phyloP scores from a whole-genome alignment of 139 green algal genomes.

The Tetraselmis chui region DNA sequence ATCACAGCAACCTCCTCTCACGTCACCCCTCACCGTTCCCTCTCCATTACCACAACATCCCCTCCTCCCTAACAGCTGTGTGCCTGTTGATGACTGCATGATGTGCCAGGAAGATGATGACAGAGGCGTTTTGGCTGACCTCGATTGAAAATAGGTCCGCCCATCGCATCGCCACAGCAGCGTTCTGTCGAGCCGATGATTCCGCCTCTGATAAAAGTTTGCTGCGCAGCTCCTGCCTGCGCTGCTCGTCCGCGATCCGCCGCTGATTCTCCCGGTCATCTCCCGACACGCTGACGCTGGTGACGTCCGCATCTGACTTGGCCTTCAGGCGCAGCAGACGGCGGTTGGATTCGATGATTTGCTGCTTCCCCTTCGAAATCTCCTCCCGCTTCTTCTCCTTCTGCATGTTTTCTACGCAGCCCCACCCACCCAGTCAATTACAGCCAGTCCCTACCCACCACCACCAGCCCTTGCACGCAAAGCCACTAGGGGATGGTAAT shows the following conservation, averaged over 20 bases:
- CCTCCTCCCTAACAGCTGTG: too few species aligned
- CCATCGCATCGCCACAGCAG: conserved; percentile 63
- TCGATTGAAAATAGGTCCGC: conserved; percentile 37
- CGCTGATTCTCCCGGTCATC: conserved; percentile 53
- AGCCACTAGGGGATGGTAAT: too few species aligned
- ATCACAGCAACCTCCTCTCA: too few species aligned
- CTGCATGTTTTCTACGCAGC: too few species aligned
- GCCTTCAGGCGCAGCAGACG: conserved; percentile 46
- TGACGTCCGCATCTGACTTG: conserved; percentile 49
- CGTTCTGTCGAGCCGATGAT: conserved; percentile 54
- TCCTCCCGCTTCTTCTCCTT: conserved; percentile 5
- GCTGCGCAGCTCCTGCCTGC: conserved; percentile 52
- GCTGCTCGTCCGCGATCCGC: conserved; percentile 47
- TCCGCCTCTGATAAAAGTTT: conserved; percentile 73
- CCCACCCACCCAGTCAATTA: too few species aligned
- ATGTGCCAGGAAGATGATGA: too few species aligned
- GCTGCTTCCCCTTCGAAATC: conserved; percentile 49
- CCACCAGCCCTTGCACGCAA: too few species aligned
- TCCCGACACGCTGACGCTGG: conserved; percentile 38
- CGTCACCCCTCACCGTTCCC: too few species aligned
- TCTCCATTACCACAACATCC: too few species aligned
- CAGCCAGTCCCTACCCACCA: too few species aligned
- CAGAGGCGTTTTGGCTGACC: too few species aligned
- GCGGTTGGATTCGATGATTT: conserved; percentile 55
- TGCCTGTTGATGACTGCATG: too few species aligned